phyloP scores from a whole-genome alignment of 495 filamentous ascomycete genomes.

The Corynascus novoguineensis region DNA sequence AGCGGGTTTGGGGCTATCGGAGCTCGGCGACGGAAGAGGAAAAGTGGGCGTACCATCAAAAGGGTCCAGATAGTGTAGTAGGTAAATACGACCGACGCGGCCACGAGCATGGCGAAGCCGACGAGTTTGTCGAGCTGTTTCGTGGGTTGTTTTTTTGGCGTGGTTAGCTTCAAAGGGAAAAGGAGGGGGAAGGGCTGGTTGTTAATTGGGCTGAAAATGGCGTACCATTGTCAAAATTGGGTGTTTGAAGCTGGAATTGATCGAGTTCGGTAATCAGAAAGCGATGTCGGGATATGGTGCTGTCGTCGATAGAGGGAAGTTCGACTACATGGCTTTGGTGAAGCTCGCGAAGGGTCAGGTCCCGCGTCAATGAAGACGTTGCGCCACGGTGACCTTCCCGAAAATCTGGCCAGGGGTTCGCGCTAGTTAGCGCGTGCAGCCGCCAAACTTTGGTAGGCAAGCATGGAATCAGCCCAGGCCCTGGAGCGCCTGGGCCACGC shows the following conservation, averaged over 20 bases:
- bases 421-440: slow-evolving; percentile 15
- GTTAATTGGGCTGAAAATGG: slow-evolving; percentile 6
- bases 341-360: not conserved
- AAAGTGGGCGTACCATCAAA: slow-evolving; percentile 64
- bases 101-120: slow-evolving; percentile 95
- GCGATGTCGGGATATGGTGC: not conserved
- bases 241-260: not conserved
- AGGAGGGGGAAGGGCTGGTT: not conserved
- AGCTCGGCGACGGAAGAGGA: not conserved
- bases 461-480: too few species aligned
- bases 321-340: slow-evolving; percentile 4
- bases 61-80: slow-evolving; percentile 99
- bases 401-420: slow-evolving; percentile 25
- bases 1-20: not conserved
- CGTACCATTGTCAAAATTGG: slow-evolving; percentile 36
- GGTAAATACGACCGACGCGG: slow-evolving; percentile 89
- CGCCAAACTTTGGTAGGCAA: slow-evolving; percentile 1
- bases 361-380: not conserved
- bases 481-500: not conserved
- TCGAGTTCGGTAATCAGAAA: not conserved
- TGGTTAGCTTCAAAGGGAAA: slow-evolving; percentile 15
- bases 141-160: not conserved
- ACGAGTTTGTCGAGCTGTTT: slow-evolving; percentile 87
- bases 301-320: not conserved
- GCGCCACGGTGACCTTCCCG: slow-evolving; percentile 20